Evolutionary conservation across 1,139 yeast species (phyloP), one percentile per base, ranked within the genome.

Genomic region (Geotrichum bryndzae): DNA sequence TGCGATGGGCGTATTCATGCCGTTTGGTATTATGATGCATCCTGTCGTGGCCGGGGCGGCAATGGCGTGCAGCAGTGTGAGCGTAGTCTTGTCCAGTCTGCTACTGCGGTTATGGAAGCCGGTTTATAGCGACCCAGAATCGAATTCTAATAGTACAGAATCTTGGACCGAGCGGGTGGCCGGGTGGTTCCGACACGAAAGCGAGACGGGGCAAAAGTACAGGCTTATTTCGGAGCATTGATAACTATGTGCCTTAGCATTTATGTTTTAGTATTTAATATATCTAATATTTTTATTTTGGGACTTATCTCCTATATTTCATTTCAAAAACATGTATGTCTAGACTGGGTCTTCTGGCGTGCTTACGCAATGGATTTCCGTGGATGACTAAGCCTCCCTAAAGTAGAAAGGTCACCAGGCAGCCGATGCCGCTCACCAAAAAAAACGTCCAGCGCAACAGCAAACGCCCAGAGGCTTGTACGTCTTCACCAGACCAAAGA

Each of bases 31-130:
- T 52, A 84, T 86, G 74, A 88, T 94, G 62, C 96, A 97, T 18
- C 87, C 95, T 69, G 84, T 90, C 69, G 96, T 96, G 23, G 96
- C 96, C 22, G 77, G 80, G 51, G 87, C 86, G 0, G 88, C 97
- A 0, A 95, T 95, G 99, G 96, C 97, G 0, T 77, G 89, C 70
- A 88, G 96, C 68, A 88, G 96, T 8, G 87, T 90, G 4, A 88
- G 96, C 70, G 99, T 94, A 27, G 94, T 95, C 11, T 68, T 86
- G 54, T 88, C 90, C 66, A 90, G 97, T 1, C 78, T 95, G 66
- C 70, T 84, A 69, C 79, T 94, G 68, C 73, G 71, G 60, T 60
- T 70, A 13, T 79, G 82, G 82, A 55, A 23, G 5, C 45, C 56
- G 13, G 33, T n/a, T 11, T 23, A 23, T 23, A n/a, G 35, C 22